A percentile compares a stretch with the other conserved stretches of the same genome.
phyloP scores from a whole-genome alignment of 2,329 filamentous ascomycete genomes.

The Colletotrichum liriopes region DNA sequence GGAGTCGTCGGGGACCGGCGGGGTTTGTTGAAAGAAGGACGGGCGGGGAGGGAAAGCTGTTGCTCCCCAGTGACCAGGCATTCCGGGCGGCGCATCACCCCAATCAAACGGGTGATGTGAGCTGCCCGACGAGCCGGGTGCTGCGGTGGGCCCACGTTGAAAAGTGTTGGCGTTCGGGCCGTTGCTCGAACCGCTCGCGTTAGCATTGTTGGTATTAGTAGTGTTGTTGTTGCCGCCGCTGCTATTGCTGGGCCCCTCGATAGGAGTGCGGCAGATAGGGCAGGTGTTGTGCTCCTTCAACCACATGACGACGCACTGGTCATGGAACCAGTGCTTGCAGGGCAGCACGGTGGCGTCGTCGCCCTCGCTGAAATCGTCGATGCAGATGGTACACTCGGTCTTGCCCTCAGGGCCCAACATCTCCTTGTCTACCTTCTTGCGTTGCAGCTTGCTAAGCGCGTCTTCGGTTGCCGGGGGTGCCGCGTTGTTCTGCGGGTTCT shows the following conservation, averaged over 20 bases:
- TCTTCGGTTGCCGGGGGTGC: constrained; percentile 84
- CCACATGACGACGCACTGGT: constrained; percentile 86
- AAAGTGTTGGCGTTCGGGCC: constrained; percentile 21
- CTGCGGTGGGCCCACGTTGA: not conserved
- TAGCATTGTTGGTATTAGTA: constrained; percentile 35
- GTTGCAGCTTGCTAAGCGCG: constrained; percentile 82
- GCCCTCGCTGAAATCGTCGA: constrained; percentile 83
- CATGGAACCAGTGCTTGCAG: constrained; percentile 96
- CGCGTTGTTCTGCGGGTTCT: constrained; percentile 81
- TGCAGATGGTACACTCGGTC: constrained; percentile 94
- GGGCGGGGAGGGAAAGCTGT: constrained; percentile 4
- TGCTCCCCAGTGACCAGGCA: constrained; percentile 30
- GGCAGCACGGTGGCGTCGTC: constrained; percentile 84
- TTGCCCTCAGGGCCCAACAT: constrained; percentile 78
- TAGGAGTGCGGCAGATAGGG: constrained; percentile 80
- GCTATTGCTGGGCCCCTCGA: constrained; percentile 58
- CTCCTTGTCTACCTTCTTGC: constrained; percentile 77
- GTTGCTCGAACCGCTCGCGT: constrained; percentile 27
- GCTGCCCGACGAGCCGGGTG: constrained; percentile 23
- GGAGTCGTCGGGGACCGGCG: constrained; percentile 30
- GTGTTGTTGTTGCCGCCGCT: constrained; percentile 35
- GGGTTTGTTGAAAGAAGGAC: not conserved
- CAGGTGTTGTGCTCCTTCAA: constrained; percentile 93
- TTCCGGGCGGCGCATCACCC: constrained; percentile 27
- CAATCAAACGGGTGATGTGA: constrained; percentile 19